Conservation (phyloP, 768 basidiomycete species). For the Lyophyllum semitale region DNA sequence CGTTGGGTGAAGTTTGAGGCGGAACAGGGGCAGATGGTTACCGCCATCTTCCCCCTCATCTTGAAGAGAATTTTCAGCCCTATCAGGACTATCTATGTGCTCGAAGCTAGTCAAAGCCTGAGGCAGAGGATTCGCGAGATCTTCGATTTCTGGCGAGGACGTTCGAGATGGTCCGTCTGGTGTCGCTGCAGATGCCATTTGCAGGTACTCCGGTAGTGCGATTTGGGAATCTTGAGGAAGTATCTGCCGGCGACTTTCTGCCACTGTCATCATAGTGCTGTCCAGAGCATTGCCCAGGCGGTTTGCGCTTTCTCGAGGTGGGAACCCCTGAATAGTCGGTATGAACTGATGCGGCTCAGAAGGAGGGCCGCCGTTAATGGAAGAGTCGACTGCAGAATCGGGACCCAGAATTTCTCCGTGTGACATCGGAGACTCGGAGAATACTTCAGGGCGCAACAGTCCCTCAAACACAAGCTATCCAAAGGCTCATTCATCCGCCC, state of each 20-base stretch:
- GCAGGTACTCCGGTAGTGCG: constrained; percentile 77
- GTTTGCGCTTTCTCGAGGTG: too few species aligned
- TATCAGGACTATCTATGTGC: too few species aligned
- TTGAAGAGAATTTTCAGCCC: too few species aligned
- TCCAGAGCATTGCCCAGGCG: constrained; percentile 10
- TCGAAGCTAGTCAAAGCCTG: background rate
- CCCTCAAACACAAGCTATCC: too few species aligned
- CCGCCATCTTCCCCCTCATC: too few species aligned
- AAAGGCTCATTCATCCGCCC: too few species aligned
- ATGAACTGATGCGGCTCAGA: constrained; percentile 11
- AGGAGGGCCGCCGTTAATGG: constrained; percentile 15
- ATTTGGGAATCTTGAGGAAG: constrained; percentile 69
- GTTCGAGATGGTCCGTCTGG: constrained; percentile 11
- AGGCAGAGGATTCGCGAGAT: background rate
- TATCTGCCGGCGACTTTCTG: constrained; percentile 32
- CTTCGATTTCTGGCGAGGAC: constrained; percentile 4
- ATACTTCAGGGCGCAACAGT: too few species aligned
- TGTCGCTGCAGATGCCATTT: constrained; percentile 41
- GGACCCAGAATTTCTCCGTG: too few species aligned
- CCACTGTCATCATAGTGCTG: constrained; percentile 32
- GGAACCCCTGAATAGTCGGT: constrained; percentile 9
- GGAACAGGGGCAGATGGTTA: too few species aligned
- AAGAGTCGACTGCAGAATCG: too few species aligned
- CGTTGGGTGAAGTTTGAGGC: constrained; percentile 44
- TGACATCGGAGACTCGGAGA: too few species aligned